Conservation (phyloP, 2,329 filamentous ascomycete species). For the Hypoxylon sp. region DNA sequence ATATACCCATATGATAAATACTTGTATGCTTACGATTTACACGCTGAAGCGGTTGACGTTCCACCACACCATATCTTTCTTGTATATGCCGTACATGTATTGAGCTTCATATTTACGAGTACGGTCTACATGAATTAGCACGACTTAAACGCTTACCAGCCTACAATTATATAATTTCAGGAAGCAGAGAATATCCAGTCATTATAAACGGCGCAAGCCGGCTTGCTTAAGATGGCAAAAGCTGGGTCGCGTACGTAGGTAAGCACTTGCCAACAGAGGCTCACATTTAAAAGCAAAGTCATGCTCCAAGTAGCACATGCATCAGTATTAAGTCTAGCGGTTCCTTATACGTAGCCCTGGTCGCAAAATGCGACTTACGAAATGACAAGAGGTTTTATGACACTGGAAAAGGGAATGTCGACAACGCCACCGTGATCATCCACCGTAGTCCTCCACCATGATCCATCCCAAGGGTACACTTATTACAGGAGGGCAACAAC, state of each 20-base stretch:
- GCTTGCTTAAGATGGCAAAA: neutral
- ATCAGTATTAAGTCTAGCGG: slow-evolving; percentile 63
- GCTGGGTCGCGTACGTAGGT: neutral
- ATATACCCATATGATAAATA: no score
- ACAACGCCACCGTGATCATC: slow-evolving; percentile 46
- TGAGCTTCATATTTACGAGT: no score
- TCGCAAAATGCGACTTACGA: slow-evolving; percentile 48
- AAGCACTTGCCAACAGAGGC: slow-evolving; percentile 6
- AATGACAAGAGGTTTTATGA: slow-evolving; percentile 54
- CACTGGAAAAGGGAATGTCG: slow-evolving; percentile 50
- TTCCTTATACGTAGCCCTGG: slow-evolving; percentile 59
- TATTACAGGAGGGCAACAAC: slow-evolving; percentile 69
- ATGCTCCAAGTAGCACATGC: slow-evolving; percentile 52
- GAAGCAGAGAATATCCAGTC: neutral
- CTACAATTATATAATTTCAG: neutral
- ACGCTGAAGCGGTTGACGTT: no score
- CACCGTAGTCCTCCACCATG: slow-evolving; percentile 38
- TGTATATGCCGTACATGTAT: no score
- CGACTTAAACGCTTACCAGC: no score
- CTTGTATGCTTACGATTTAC: no score
- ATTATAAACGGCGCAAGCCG: slow-evolving; percentile 1
- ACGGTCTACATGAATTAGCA: no score
- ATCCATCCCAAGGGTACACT: slow-evolving; percentile 23
- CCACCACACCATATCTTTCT: no score
- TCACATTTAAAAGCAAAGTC: slow-evolving; percentile 23